Conservation (phyloP, 164 flowering plant genomes). For the Dillenia turbinata region DNA sequence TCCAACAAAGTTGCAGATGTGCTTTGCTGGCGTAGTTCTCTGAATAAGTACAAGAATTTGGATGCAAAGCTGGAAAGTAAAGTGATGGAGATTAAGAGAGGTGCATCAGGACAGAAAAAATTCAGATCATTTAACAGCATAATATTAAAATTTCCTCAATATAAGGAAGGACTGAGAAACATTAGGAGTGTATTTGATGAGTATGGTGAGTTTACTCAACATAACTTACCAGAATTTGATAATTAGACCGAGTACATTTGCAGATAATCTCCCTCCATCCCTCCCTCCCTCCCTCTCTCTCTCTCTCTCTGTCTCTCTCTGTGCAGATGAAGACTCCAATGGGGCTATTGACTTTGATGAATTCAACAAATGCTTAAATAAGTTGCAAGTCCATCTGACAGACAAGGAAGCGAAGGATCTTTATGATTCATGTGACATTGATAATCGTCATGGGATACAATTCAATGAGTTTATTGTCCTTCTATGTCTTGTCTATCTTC, state of each 20-base stretch:
- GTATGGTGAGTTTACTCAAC: constrained; percentile 42
- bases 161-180: constrained; percentile 49
- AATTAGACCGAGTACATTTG: background rate
- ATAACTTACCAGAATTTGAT: too few relatives aligned
- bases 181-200: constrained; percentile 53
- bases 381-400: constrained; percentile 38
- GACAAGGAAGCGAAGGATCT: constrained; percentile 57
- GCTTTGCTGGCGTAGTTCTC: constrained; percentile 27
- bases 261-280: background rate
- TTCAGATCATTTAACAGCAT: constrained; percentile 60
- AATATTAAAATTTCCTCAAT: constrained; percentile 64
- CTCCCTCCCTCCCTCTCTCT: too few relatives aligned
- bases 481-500: constrained; percentile 65
- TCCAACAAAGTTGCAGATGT: constrained; percentile 36
- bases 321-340: constrained; percentile 57
- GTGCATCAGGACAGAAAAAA: constrained; percentile 23
- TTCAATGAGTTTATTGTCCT: constrained; percentile 74
- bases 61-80: constrained; percentile 57
- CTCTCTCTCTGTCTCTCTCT: background rate
- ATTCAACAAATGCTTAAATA: constrained; percentile 47
- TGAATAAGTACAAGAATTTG: constrained; percentile 40
- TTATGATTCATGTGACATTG: constrained; percentile 55
- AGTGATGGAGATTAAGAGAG: constrained; percentile 48
- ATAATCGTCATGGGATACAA: constrained; percentile 54
- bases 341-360: constrained; percentile 57